These are phyloP conservation scores for Cladosporium sp. DNA, from an alignment of 2,329 filamentous ascomycete genomes.

Conservation along the genomic window DNA sequence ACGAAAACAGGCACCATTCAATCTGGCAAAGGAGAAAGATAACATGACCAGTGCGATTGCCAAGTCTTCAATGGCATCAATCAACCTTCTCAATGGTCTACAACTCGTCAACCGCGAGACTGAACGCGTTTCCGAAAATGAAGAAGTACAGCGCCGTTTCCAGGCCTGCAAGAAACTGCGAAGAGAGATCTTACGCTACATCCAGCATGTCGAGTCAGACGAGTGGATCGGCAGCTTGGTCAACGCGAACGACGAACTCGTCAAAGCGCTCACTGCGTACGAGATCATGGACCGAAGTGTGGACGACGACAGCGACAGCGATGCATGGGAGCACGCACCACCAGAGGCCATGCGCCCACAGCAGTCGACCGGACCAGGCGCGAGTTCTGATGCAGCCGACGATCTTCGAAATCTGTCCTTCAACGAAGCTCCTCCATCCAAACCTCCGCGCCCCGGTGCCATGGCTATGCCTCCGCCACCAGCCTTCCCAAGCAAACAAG, in stretches of 20 bases:
- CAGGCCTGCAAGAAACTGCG: conserved; percentile 82
- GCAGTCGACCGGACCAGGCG: conserved; percentile 1
- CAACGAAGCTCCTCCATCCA: conserved; percentile 42
- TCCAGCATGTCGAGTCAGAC: conserved; percentile 84
- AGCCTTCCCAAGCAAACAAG: conserved; percentile 39
- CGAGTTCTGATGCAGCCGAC: conserved; percentile 30
- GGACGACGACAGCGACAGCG: conserved; percentile 64
- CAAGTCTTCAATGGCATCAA: conserved; percentile 83
- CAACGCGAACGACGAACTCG: conserved; percentile 93
- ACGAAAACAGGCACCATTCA: conserved; percentile 62
- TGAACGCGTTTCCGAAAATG: conserved; percentile 82
- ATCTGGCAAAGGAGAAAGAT: conserved; percentile 80
- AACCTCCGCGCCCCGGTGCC: conserved; percentile 44
- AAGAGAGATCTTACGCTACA: conserved; percentile 81
- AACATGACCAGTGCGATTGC: conserved; percentile 85
- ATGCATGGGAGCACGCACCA: conserved; percentile 46
- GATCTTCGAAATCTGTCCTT: conserved; percentile 44
- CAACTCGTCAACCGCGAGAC: conserved; percentile 87
- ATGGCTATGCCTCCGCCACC: conserved; percentile 35
- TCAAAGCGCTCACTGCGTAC: conserved; percentile 86
- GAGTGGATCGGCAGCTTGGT: conserved; percentile 88
- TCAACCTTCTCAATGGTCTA: conserved; percentile 79
- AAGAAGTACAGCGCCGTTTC: conserved; percentile 68
- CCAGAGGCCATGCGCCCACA: conserved; percentile 8
- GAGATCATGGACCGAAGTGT: conserved; percentile 88